phyloP scores from a whole-genome alignment of 345 rosid genomes.

The Melaleuca alternifolia region DNA sequence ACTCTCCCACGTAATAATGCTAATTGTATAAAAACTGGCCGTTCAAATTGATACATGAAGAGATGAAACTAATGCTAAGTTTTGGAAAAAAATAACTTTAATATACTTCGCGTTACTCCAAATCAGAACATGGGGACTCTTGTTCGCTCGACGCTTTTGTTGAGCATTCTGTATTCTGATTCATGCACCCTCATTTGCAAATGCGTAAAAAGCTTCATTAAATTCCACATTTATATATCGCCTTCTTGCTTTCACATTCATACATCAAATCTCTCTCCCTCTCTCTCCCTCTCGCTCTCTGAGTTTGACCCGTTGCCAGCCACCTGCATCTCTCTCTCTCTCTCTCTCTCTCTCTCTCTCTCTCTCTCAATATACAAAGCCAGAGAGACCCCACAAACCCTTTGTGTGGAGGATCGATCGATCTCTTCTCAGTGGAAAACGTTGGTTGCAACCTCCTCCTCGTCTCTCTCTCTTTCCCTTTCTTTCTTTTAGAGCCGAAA shows the following conservation, averaged over 20 bases:
- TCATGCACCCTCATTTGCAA: not conserved
- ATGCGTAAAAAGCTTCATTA: not conserved
- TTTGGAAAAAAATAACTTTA: not conserved
- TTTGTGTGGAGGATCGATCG: not conserved
- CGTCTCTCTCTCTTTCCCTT: not conserved
- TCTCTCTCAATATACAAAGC: conserved; percentile 4
- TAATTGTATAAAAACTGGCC: not conserved
- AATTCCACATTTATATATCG: not conserved
- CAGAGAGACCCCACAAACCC: not conserved
- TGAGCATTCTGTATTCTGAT: not conserved
- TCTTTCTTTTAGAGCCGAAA: conserved; percentile 1
- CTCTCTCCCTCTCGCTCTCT: conserved; percentile 9
- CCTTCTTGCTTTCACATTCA: conserved; percentile 33
- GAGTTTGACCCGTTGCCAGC: conserved; percentile 92
- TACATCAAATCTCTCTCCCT: not conserved
- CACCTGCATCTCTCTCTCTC: conserved; percentile 28
- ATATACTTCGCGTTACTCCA: not conserved
- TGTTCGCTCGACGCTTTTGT: not conserved
- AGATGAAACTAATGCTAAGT: not conserved
- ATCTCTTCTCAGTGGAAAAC: conserved; percentile 33
- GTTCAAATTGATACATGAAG: not conserved
- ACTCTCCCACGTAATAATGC: not conserved
- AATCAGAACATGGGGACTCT: not conserved
- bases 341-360: conserved; percentile 39
- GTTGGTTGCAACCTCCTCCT: conserved; percentile 7